Evolutionary conservation across 2,329 filamentous ascomycete genomes (phyloP), one percentile per base, ranked within the genome.

Genomic region (Helicocarpus griseus): DNA sequence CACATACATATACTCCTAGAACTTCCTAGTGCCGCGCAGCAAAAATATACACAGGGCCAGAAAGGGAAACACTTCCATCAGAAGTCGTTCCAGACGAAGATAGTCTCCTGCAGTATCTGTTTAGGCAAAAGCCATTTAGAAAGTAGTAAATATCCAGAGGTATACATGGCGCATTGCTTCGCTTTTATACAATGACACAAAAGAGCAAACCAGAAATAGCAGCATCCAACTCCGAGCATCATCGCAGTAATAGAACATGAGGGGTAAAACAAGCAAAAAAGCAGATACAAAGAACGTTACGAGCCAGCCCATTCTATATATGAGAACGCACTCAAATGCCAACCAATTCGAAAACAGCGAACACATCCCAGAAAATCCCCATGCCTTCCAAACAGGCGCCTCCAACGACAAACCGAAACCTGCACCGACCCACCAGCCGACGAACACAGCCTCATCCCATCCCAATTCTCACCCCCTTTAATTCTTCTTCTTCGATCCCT

Each of bases 401-500:
- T n/a, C n/a, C 19, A 13, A 14, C 17, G 5, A 33, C 26, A 5
- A 35, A 4, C 26, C 43, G 31, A 3, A 11, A n/a, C 9, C 28
- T 2, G 11, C 2, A 13, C 43, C 26, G n/a, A 22, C 39, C n/a
- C 11, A 36, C 28, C n/a, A 26, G n/a, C n/a, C n/a, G n/a, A n/a
- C n/a, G n/a, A n/a, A n/a, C n/a, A n/a, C n/a, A n/a, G n/a, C 21
- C 21, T 40, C 7, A 21, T 7, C 19, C 5, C n/a, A 26, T 11
- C 46, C 31, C 0, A 9, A 48, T n/a, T 4, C 22, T 29, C 19
- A 19, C 11, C 9, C 33, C 22, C 21, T 21, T 48, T 31, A 41
- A 31, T 17, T 26, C 43, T 40, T 41, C 29, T 24, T 17, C 47
- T 53, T 50, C 24, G 39, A 22, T 2, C 53, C 57, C 29, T 69